Evolutionary conservation across 139 green algal species (phyloP), one percentile per base, ranked within the genome.

Genomic region (Chlorella sorokiniana): DNA sequence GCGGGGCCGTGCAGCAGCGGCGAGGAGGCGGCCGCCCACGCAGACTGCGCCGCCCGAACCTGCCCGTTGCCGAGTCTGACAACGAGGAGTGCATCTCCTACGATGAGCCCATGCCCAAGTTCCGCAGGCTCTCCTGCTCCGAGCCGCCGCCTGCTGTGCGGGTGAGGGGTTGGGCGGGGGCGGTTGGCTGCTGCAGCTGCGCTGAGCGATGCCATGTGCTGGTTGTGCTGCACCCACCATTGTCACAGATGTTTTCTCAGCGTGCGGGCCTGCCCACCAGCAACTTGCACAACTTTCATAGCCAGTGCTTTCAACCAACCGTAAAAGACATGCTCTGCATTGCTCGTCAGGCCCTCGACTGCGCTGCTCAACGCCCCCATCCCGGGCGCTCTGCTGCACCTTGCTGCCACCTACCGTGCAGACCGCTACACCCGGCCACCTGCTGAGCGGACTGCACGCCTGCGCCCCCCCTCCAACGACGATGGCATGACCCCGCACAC

Each of bases 101-200:
- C 29, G 77, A 82, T 9, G 77, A 59, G 63, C 78, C 65, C 20
- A 41, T 25, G 20, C 65, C 51, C 63, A 83, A 83, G 78, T 77
- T 69, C 67, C 78, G 78, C 64, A 77, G 42, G 65, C 65, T 83
- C 8, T 70, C 40, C 65, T 77, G 78, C 78, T 83, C 78, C 29
- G 78, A 76, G 45, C 78, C 78, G 3, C 78, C 78, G 0, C 78
- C 78, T 41, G 65, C 75, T 14, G 59, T 81, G 56, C 51, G 73
- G 73, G 73, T 79, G 54, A 69, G 73, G 65, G 35, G 20, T 8
- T 33, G 65, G 35, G n/a, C 22, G 37, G 18, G 37, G 65, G 65
- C 20, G 31, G 9, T 16, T 16, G 33, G 27, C 37, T 42, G 42
- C 44, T 16, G 41, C 22, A 10, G 27, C 29, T 23, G 48, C 11